These are phyloP conservation scores for Schwanniomyces vanrijiae DNA, from an alignment of 805 yeast genomes.

Conservation along the genomic window DNA sequence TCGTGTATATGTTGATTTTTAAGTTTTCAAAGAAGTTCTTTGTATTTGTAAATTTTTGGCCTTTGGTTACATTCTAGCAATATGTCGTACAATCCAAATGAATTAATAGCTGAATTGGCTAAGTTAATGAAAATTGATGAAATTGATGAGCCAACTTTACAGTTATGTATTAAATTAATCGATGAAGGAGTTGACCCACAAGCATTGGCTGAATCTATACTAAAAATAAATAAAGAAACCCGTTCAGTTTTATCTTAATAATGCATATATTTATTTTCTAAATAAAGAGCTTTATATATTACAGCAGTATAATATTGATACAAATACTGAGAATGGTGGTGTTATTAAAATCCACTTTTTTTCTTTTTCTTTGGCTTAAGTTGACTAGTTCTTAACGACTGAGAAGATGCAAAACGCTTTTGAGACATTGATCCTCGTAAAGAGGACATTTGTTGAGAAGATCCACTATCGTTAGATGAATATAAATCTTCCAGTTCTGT, in stretches of 20 bases:
- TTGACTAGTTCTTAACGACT: neutral
- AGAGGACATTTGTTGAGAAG: conserved; percentile 4
- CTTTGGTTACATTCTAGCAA: neutral
- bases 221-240: conserved; percentile 26
- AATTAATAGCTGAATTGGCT: conserved; percentile 22
- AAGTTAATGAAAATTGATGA: conserved; percentile 19
- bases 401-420: conserved; percentile 3
- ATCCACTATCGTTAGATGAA: conserved; percentile 1
- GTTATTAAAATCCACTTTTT: conserved; percentile 49
- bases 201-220: conserved; percentile 24
- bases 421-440: conserved; percentile 3
- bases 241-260: conserved; percentile 10
- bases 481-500: neutral
- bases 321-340: neutral
- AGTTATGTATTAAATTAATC: conserved; percentile 30
- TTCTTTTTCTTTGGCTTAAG: conserved; percentile 41
- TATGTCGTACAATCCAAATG: conserved; percentile 8
- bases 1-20: neutral
- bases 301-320: neutral
- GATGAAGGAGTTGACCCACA: conserved; percentile 42
- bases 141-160: conserved; percentile 29
- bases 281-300: neutral
- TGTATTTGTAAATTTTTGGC: no score
- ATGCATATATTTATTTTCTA: neutral
- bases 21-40: no score